Evolutionary conservation across 371 early-diverging fungal species (phyloP).

Genomic region (Polyrhizophydium stewartii): DNA sequence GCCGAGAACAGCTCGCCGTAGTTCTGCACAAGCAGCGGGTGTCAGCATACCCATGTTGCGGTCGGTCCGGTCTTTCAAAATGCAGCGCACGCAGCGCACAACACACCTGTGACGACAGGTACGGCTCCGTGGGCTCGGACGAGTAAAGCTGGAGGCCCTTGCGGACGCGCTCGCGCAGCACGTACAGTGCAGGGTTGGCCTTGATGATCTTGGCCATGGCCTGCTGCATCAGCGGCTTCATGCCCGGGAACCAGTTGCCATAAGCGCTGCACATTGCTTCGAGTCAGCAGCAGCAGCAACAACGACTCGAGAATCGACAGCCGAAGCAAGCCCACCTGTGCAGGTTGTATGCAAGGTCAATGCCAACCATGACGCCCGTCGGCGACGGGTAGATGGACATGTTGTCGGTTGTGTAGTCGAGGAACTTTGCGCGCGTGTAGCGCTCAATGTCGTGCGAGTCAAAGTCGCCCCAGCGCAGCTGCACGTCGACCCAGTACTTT

Average conservation of each 20-base stretch:
- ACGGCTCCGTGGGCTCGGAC: conserved; percentile 98
- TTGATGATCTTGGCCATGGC: conserved; percentile 98
- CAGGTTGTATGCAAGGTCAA: conserved; percentile 94
- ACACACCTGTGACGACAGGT: conserved; percentile 67
- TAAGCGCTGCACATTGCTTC: conserved; percentile 57
- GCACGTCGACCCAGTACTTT: conserved; percentile 98
- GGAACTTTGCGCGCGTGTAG: conserved; percentile 96
- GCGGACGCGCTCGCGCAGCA: conserved; percentile 97
- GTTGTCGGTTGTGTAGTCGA: conserved; percentile 89
- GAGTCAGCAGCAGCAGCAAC: conserved; percentile 6
- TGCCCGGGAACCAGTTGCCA: conserved; percentile 97
- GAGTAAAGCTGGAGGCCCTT: conserved; percentile 98
- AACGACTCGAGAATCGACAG: neutral
- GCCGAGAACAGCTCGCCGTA: conserved; percentile 97
- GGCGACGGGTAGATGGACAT: conserved; percentile 98
- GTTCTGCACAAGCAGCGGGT: conserved; percentile 40
- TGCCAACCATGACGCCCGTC: conserved; percentile 93
- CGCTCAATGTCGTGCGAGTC: conserved; percentile 98
- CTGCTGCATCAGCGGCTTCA: conserved; percentile 95
- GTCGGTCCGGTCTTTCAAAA: no score
- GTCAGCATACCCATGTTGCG: no score
- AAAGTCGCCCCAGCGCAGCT: conserved; percentile 98
- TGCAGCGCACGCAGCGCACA: no score
- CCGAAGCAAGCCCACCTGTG: neutral
- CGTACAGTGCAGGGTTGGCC: conserved; percentile 95